Evolutionary conservation across 2,329 filamentous ascomycete genomes (phyloP).

Genomic region (Botrytis elliptica): DNA sequence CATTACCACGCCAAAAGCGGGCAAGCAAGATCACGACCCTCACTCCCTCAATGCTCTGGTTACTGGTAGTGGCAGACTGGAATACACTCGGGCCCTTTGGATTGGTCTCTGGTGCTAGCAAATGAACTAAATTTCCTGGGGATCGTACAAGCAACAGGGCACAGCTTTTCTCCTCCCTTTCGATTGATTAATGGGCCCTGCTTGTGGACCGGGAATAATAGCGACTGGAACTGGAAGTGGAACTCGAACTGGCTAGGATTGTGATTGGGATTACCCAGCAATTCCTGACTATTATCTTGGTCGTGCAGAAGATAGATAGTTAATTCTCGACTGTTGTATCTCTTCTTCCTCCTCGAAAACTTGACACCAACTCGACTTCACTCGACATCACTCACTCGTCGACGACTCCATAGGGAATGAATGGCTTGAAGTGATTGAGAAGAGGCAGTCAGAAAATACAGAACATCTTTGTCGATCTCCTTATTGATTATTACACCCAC

Average conservation of each 20-base stretch:
- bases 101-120: background rate
- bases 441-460: background rate
- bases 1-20: constrained; percentile 14
- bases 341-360: constrained; percentile 10
- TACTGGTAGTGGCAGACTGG: constrained; percentile 5
- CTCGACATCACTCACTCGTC: constrained; percentile 3
- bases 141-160: constrained; percentile 15
- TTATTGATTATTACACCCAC: background rate
- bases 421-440: background rate
- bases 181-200: constrained; percentile 9
- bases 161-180: constrained; percentile 16
- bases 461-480: background rate
- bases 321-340: background rate
- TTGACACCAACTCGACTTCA: background rate
- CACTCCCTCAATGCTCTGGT: background rate
- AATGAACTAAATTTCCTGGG: constrained; percentile 14
- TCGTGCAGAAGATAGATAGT: background rate
- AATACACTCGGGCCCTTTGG: constrained; percentile 16
- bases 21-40: constrained; percentile 8
- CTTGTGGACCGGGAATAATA: background rate
- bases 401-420: background rate
- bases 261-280: background rate
- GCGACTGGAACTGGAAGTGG: constrained; percentile 3
- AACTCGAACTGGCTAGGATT: background rate
- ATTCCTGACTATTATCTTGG: constrained; percentile 7